These are phyloP conservation scores for Myriosclerotinia duriaeana DNA, from an alignment of 2,329 filamentous ascomycete species.

Conservation along the genomic window DNA sequence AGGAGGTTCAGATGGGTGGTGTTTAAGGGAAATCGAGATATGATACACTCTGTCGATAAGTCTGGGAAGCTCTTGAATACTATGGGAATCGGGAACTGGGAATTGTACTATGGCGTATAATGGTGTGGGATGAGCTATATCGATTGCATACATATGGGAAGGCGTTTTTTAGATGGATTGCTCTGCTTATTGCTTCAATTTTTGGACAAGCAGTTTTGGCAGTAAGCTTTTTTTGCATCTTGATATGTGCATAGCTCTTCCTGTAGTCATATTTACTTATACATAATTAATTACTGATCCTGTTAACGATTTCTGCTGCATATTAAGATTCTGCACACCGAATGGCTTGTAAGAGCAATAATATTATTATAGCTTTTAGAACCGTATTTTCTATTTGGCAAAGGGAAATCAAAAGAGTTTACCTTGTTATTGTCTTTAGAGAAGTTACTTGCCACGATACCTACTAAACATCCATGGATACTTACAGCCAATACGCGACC, in stretches of 20 bases:
- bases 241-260: neutral
- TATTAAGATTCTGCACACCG: neutral
- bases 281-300: neutral
- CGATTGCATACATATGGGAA: neutral
- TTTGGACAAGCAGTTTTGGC: neutral
- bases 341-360: neutral
- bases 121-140: neutral
- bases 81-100: constrained; percentile 1
- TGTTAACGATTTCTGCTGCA: too few species aligned
- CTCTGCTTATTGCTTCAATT: neutral
- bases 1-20: constrained; percentile 40
- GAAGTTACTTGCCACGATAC: constrained; percentile 7
- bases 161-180: constrained; percentile 8
- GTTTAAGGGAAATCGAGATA: constrained; percentile 25
- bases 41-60: neutral
- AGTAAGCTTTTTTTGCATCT: neutral
- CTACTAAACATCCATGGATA: neutral
- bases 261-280: neutral
- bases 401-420: neutral
- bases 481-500: neutral
- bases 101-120: constrained; percentile 1
- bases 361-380: neutral
- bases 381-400: neutral
- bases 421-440: neutral
- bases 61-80: neutral